These are phyloP conservation scores for Sporothrix luriei DNA, from an alignment of 2,329 filamentous ascomycete species.

Conservation along the genomic window DNA sequence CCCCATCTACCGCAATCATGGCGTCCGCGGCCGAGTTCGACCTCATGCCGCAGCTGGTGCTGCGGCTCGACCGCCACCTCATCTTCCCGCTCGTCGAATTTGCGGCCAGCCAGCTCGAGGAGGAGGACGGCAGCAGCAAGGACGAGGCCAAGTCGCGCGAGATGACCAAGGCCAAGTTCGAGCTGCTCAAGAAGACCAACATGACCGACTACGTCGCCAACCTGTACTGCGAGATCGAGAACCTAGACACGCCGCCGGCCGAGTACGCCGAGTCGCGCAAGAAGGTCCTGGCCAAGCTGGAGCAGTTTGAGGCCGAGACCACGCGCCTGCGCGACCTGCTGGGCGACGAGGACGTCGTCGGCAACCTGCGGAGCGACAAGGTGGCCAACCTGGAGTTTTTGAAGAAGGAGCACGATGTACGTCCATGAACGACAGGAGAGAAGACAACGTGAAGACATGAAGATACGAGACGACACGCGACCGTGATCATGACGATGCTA, in stretches of 20 bases:
- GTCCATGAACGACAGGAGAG: too few relatives aligned
- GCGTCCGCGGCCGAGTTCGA: conserved; percentile 42
- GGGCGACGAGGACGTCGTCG: conserved; percentile 85
- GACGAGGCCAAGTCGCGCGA: conserved; percentile 62
- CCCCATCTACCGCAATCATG: conserved; percentile 28
- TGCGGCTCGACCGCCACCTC: conserved; percentile 90
- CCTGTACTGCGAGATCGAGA: conserved; percentile 86
- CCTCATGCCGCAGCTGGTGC: conserved; percentile 83
- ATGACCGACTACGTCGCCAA: conserved; percentile 98
- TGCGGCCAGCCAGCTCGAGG: conserved; percentile 77
- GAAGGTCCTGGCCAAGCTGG: conserved; percentile 79
- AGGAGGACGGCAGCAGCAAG: conserved; percentile 61
- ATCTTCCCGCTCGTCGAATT: conserved; percentile 97
- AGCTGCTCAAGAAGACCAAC: conserved; percentile 94
- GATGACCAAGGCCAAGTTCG: conserved; percentile 84
- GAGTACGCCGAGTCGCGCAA: conserved; percentile 90
- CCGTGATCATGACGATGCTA: not conserved
- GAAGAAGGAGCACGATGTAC: conserved; percentile 92
- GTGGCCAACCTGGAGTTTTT: conserved; percentile 97
- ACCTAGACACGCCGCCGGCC: conserved; percentile 72
- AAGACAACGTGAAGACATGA: too few relatives aligned
- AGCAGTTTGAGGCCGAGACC: conserved; percentile 83
- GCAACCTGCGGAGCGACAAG: conserved; percentile 92
- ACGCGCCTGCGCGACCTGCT: conserved; percentile 85
- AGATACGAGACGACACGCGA: not conserved